Conservation (phyloP, 225 moss, liverwort and hornwort species). For the Thuidium tamariscinum region DNA sequence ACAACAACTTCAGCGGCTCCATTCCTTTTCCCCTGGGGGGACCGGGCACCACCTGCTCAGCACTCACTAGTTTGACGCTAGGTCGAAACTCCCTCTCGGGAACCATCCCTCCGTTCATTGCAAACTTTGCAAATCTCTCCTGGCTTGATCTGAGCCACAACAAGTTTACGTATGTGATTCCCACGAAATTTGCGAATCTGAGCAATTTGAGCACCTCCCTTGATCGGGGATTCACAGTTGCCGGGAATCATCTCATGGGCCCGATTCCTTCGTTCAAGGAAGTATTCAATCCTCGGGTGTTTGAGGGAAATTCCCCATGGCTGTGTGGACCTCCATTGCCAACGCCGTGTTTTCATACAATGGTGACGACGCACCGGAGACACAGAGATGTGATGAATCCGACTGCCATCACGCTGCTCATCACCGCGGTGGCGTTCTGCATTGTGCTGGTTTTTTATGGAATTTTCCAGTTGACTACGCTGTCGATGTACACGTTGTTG, state of each 20-base stretch:
- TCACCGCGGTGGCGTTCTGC: neutral
- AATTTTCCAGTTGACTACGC: neutral
- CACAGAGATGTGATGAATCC: neutral
- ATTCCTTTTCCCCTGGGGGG: slow-evolving; percentile 15
- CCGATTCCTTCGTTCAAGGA: slow-evolving; percentile 23
- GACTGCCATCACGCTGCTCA: slow-evolving; percentile 9
- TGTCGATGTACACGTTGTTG: neutral
- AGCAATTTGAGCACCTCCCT: neutral
- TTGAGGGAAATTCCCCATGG: slow-evolving; percentile 25
- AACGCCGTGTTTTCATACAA: neutral
- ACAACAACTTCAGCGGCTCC: slow-evolving; percentile 21
- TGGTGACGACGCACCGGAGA: neutral
- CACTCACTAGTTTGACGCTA: slow-evolving; percentile 17
- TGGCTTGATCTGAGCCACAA: slow-evolving; percentile 36
- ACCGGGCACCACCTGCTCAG: slow-evolving; percentile 7
- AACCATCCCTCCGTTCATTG: slow-evolving; percentile 29
- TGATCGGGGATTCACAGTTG: slow-evolving; percentile 14
- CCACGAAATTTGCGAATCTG: slow-evolving; percentile 3
- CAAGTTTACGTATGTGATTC: slow-evolving; percentile 34
- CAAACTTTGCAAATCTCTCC: slow-evolving; percentile 16
- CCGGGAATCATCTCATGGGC: slow-evolving; percentile 28
- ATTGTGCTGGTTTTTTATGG: slow-evolving; percentile 3
- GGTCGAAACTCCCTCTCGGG: slow-evolving; percentile 20
- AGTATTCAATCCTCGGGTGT: neutral
- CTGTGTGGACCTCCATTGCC: slow-evolving; percentile 21